Evolutionary conservation across 179 eudicot species (phyloP), one percentile per base, ranked within the genome.

Genomic region (Beta corolliflora): DNA sequence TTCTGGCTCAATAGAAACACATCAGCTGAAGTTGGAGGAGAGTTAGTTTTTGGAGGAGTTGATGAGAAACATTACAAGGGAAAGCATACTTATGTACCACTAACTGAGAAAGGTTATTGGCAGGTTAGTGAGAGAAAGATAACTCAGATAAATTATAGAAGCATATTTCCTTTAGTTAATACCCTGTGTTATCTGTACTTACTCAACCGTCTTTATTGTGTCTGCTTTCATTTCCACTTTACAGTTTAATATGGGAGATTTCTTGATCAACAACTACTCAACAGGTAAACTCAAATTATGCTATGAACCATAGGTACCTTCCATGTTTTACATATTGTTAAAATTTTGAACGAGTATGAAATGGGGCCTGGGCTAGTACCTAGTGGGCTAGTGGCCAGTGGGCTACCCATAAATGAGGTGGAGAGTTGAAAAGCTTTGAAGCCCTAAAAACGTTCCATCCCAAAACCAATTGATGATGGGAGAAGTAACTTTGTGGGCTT

Each of bases 81-180:
- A 44, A 76, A 89, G 67, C 98, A 94, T 76, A 90, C 91, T 66
- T 93, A 91, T 71, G 93, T 91, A 80, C 93, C 97, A 29, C 71
- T 94, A 53, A 91, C 95, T 54, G 66, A 81, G 69, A 94, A 91
- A 83, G 98, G 98, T 52, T 93, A 94, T 80, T 94, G 98, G 98
- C 95, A 92, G 97, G 97, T 94, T 56, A 53, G 83, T 63, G 19
- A 79, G 54, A 50, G 55, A 21, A 59, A 70, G 63, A 73, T 36
- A 80, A 25, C 53, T n/a, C 61, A 41, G n/a, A 11, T 52, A 19
- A 55, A 54, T 36, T 59, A 12, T 48, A 48, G 52, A 48, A 5
- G 52, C 7, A 45, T 18, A 44, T 19, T 50, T 41, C 46, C 55
- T 29, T 29, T 36, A 2, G 10, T 25, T 9, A 31, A 23, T 46